A percentile compares a stretch with the other conserved stretches of the same genome.
Evolutionary conservation across 768 basidiomycete species (phyloP).

Genomic region (Boletus bicolor): DNA sequence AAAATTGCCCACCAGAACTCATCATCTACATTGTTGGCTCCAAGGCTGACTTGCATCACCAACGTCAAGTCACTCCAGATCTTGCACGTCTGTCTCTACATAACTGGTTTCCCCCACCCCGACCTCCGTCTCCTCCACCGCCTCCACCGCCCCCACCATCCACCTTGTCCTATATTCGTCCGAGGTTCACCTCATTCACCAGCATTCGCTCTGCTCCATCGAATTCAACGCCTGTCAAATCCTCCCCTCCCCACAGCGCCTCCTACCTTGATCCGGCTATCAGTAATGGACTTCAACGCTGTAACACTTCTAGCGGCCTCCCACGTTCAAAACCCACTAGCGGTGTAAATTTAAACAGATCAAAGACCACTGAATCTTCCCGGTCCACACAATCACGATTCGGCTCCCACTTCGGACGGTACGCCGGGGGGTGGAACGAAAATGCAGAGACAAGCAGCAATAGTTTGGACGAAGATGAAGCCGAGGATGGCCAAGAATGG

Average conservation of each 20-base stretch:
- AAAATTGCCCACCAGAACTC: conserved; percentile 82
- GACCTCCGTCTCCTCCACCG: conserved; percentile 61
- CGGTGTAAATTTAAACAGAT: conserved; percentile 31
- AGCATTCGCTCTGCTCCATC: conserved; percentile 61
- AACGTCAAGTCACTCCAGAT: conserved; percentile 77
- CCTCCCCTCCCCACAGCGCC: conserved; percentile 54
- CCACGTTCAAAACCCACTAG: conserved; percentile 50
- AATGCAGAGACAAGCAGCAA: conserved; percentile 60
- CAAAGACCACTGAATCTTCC: conserved; percentile 39
- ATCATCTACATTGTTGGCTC: conserved; percentile 95
- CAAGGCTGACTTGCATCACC: conserved; percentile 75
- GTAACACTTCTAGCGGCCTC: conserved; percentile 46
- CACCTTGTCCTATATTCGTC: conserved; percentile 36
- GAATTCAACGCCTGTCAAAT: conserved; percentile 40
- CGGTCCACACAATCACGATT: conserved; percentile 52
- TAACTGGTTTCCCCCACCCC: conserved; percentile 85
- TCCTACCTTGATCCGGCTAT: conserved; percentile 62
- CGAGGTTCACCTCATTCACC: conserved; percentile 39
- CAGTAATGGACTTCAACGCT: conserved; percentile 50
- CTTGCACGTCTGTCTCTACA: conserved; percentile 80
- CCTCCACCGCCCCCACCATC: conserved; percentile 51
- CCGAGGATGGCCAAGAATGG: conserved; percentile 58
- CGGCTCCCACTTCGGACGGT: conserved; percentile 52
- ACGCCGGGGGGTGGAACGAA: conserved; percentile 53
- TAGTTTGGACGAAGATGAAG: conserved; percentile 64